Conservation (phyloP, 73 alveolate genomes). For the Paramecium octaurelia region DNA sequence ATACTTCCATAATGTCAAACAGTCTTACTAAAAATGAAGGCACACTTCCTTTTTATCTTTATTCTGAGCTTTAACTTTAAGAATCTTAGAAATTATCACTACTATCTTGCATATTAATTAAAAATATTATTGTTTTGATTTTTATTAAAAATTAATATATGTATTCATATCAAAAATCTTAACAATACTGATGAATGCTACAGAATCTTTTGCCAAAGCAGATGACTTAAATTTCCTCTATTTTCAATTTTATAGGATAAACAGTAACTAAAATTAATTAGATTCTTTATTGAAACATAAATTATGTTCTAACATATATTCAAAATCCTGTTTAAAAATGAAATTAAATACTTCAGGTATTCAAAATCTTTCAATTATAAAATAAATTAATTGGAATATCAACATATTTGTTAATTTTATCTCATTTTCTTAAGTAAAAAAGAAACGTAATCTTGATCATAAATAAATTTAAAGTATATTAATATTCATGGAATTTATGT, state of each 20-base stretch:
- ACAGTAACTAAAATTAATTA: neutral
- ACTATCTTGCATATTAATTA: slow-evolving; percentile 14
- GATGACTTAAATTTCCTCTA: too few species aligned
- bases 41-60: slow-evolving; percentile 32
- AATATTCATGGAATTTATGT: too few species aligned
- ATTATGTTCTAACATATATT: too few species aligned
- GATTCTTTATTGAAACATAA: neutral
- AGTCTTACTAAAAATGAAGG: slow-evolving; percentile 24
- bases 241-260: neutral
- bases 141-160: neutral
- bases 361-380: neutral
- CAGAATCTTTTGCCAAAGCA: neutral
- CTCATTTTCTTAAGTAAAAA: neutral
- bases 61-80: neutral
- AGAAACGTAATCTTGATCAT: neutral
- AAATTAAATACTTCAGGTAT: too few species aligned
- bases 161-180: neutral
- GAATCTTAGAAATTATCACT: slow-evolving; percentile 25
- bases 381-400: too few species aligned
- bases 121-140: neutral
- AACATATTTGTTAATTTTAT: too few species aligned
- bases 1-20: slow-evolving; percentile 47
- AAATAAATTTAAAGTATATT: too few species aligned
- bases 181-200: neutral
- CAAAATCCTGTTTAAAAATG: too few species aligned